Evolutionary conservation across 495 filamentous ascomycete genomes (phyloP).

Genomic region (Ramalina peruviana): DNA sequence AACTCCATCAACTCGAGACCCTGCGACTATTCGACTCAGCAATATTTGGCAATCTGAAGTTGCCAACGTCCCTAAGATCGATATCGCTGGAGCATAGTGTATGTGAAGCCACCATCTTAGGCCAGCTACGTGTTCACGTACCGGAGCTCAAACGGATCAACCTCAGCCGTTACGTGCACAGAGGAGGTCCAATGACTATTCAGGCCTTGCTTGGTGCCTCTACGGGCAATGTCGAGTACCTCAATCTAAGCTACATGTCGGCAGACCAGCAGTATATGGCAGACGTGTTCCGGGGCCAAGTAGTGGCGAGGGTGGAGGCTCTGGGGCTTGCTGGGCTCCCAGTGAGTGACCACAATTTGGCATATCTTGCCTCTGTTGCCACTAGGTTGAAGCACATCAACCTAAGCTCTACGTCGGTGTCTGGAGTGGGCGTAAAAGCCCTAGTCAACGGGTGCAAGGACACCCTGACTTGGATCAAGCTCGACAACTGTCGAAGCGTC

Average conservation of each 20-base stretch:
- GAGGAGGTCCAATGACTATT: too few species aligned
- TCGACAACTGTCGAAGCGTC: constrained; percentile 16
- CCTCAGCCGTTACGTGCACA: too few species aligned
- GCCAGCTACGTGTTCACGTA: too few species aligned
- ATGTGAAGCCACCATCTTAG: too few species aligned
- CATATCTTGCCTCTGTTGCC: neutral
- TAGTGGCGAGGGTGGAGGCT: constrained; percentile 6
- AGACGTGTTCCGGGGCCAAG: neutral
- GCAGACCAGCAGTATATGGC: neutral
- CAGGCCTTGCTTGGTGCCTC: too few species aligned
- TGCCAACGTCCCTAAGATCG: neutral
- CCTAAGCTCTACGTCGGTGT: constrained; percentile 13
- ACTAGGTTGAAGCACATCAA: constrained; percentile 9
- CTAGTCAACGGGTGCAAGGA: constrained; percentile 6
- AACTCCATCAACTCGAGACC: neutral
- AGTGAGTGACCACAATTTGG: constrained; percentile 5
- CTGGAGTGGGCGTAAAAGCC: constrained; percentile 20
- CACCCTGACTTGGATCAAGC: constrained; percentile 12
- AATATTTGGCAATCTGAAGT: neutral
- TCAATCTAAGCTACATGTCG: neutral
- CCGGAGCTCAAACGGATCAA: too few species aligned
- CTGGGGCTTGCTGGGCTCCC: constrained; percentile 1
- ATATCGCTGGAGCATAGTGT: too few species aligned
- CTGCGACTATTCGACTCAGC: neutral
- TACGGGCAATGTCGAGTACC: neutral